Base-by-base conservation (phyloP, 257 asterid genomes). In the Thymus quinquecostatus region DNA sequence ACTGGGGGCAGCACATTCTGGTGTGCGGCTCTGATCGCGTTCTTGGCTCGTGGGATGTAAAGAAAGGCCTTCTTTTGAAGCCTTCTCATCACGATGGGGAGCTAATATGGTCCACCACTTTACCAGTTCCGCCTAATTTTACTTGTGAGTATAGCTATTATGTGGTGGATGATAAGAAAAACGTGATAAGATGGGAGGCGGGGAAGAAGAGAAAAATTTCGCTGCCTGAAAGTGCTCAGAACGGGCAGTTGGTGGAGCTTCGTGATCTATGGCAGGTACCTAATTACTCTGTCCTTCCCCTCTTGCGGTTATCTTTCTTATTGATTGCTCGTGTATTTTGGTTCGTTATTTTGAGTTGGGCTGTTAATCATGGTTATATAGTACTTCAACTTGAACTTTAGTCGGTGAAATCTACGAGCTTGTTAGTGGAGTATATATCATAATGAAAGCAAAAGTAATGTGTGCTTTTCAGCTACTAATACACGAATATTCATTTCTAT, bases 221-320 rank as follows among this genome's bases (percentile, higher is more conserved):
- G 45, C 73, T 92, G 55, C 97, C 99, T 48, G 78, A 78, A 30
- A 90, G 86, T 30, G 83, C 78, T 78, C 90, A 81, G 73, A 87
- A 77, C 75, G 98, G 97, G 75, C 93, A 83, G 68, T 70, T 74
- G 77, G 87, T 89, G 72, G 93, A 82, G 79, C 79, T 94, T 86
- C 97, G 65, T 79, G 98, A 94, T 85, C 97, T 94, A 69, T 91
- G 99, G 99, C 95, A 94, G 99, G 99, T 93, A 56, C 73, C 66
- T 62, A 40, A 56, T 64, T 65, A 64, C 3, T 58, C 13, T 21
- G 8, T 41, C 45, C 47, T 62, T 65, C 61, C 61, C 72, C 49
- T 73, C 51, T 73, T 32, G 30, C 54, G 9, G 11, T 45, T n/a
- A 21, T 30, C 12, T 10, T 32, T 30, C n/a, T 32, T 53, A 11